Conservation (phyloP, 371 early-diverging fungal species). For the Nematocida ironsii region DNA sequence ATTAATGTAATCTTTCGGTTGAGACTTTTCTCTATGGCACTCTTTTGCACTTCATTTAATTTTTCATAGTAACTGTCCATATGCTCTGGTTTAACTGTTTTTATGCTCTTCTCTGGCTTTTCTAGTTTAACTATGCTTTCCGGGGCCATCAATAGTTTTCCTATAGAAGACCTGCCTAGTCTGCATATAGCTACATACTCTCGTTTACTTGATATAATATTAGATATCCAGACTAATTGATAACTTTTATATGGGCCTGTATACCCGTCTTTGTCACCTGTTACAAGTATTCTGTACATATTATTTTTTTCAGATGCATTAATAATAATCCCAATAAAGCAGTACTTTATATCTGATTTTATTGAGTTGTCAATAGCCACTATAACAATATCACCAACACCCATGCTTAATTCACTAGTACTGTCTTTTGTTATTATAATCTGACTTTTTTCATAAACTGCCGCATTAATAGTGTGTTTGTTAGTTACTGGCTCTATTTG, state of each 20-base stretch:
- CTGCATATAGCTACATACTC: not conserved
- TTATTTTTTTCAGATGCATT: not conserved
- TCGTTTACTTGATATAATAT: not conserved
- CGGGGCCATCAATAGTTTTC: not conserved
- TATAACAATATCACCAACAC: not conserved
- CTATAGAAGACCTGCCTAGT: not conserved
- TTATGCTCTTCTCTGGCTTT: not conserved
- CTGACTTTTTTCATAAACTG: not conserved
- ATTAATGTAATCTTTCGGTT: slow-evolving; percentile 53
- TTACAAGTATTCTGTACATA: not conserved
- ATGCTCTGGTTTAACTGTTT: not conserved
- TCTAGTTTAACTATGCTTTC: not conserved
- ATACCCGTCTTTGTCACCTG: not conserved
- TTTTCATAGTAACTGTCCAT: not conserved
- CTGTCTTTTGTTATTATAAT: not conserved
- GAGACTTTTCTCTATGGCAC: slow-evolving; percentile 29
- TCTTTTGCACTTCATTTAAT: slow-evolving; percentile 59
- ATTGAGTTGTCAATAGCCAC: not conserved
- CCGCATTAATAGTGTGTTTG: not conserved
- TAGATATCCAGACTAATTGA: not conserved
- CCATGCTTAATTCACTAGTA: not conserved
- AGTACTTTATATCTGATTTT: not conserved
- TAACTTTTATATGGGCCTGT: not conserved
- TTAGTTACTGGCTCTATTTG: not conserved
- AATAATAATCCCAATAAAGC: not conserved